Evolutionary conservation across 345 rosid genomes (phyloP).

Genomic region (Lepidium aucheri): DNA sequence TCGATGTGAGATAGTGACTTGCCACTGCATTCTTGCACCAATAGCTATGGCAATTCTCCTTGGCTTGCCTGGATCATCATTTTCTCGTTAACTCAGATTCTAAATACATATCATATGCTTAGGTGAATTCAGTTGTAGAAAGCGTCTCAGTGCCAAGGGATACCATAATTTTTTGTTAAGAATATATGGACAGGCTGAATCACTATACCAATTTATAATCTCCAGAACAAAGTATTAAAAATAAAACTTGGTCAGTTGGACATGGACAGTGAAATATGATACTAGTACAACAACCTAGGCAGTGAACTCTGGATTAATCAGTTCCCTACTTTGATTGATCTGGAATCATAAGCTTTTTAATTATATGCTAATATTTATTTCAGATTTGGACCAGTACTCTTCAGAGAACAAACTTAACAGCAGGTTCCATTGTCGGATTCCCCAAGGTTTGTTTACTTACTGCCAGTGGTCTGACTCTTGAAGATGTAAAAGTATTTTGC

Average conservation of each 20-base stretch:
- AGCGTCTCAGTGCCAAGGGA: background rate
- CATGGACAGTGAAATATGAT: background rate
- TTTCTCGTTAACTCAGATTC: background rate
- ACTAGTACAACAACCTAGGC: background rate
- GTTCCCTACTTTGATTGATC: background rate
- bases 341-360: background rate
- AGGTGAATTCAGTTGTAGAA: background rate
- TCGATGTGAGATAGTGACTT: background rate
- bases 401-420: conserved; percentile 84
- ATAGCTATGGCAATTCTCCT: background rate
- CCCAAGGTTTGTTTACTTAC: conserved; percentile 59
- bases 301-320: background rate
- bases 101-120: background rate
- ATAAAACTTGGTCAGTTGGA: background rate
- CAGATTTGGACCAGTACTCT: conserved; percentile 99
- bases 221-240: background rate
- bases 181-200: background rate
- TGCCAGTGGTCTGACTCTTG: background rate
- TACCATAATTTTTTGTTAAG: background rate
- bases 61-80: background rate
- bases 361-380: background rate
- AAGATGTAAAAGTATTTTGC: background rate
- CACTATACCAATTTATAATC: background rate
- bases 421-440: conserved; percentile 78
- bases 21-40: background rate